Conservation (phyloP, 768 basidiomycete species). For the Pleurotus cornucopiae region DNA sequence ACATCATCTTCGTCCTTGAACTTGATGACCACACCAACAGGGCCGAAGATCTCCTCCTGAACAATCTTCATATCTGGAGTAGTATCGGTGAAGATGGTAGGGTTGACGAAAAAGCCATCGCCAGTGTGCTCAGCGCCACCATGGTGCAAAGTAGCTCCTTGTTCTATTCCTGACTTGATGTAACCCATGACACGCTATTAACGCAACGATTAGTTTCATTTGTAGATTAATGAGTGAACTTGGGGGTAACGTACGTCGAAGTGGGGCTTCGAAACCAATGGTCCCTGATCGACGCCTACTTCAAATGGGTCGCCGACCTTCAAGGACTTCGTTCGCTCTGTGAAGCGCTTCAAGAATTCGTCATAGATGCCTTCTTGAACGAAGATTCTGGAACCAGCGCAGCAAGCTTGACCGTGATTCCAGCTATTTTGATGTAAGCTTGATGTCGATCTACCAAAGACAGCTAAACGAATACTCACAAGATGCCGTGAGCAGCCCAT, state of each 20-base stretch:
- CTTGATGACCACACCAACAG: conserved; percentile 65
- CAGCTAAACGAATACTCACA: conserved; percentile 37
- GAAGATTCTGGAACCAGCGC: conserved; percentile 80
- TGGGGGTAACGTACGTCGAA: conserved; percentile 51
- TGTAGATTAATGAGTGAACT: background rate
- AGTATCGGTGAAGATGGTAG: conserved; percentile 62
- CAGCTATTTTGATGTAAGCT: conserved; percentile 31
- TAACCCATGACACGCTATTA: conserved; percentile 62
- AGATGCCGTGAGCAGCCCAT: conserved; percentile 72
- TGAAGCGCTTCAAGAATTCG: conserved; percentile 62
- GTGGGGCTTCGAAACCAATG: conserved; percentile 73
- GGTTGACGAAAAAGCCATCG: conserved; percentile 57
- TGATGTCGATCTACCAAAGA: no score
- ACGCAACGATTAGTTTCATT: background rate
- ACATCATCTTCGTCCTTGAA: conserved; percentile 65
- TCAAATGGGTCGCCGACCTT: conserved; percentile 73
- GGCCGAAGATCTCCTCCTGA: conserved; percentile 68
- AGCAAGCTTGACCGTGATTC: conserved; percentile 77
- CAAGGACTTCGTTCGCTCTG: conserved; percentile 45
- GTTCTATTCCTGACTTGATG: conserved; percentile 63
- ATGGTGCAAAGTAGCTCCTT: conserved; percentile 58
- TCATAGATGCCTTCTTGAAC: conserved; percentile 80
- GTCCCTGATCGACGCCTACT: conserved; percentile 61
- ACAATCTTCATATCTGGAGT: conserved; percentile 66
- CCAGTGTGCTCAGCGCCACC: conserved; percentile 57